Evolutionary conservation across 164 flowering plant species (phyloP).

Genomic region (Dillenia turbinata): DNA sequence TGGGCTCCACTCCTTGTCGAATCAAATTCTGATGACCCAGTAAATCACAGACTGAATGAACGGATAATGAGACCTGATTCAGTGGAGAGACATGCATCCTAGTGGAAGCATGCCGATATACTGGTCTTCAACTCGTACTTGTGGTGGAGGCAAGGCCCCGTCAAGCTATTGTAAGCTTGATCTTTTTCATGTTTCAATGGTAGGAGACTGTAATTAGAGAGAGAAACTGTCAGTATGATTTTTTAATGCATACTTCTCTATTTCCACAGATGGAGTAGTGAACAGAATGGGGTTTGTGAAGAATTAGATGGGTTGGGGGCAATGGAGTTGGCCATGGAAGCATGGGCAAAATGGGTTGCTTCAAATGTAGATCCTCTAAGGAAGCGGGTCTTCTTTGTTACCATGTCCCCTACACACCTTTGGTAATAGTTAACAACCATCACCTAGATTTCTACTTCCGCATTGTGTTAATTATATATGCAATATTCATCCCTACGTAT

Average conservation of each 20-base stretch:
- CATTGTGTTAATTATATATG: too few species aligned
- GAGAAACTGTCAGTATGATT: neutral
- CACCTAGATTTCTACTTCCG: too few species aligned
- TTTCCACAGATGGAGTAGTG: constrained; percentile 65
- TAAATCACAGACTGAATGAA: constrained; percentile 71
- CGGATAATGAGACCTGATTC: constrained; percentile 86
- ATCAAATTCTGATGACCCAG: constrained; percentile 89
- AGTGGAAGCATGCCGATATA: constrained; percentile 89
- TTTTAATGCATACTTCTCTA: neutral
- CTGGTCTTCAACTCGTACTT: constrained; percentile 84
- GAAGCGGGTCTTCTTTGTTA: constrained; percentile 76
- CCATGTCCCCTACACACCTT: constrained; percentile 96
- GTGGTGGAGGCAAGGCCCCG: constrained; percentile 98
- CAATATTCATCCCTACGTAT: too few species aligned
- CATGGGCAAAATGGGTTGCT: constrained; percentile 89
- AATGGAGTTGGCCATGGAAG: constrained; percentile 83
- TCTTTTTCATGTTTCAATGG: neutral
- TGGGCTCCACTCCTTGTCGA: constrained; percentile 97
- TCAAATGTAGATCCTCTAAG: constrained; percentile 46
- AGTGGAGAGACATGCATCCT: constrained; percentile 60
- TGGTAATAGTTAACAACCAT: constrained; percentile 35
- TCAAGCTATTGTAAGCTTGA: constrained; percentile 72
- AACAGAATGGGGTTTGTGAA: constrained; percentile 67
- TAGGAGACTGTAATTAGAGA: neutral
- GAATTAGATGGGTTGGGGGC: constrained; percentile 72